phyloP scores from a whole-genome alignment of 192 early-diverging fungal genomes.

The Coemansia sp. region DNA sequence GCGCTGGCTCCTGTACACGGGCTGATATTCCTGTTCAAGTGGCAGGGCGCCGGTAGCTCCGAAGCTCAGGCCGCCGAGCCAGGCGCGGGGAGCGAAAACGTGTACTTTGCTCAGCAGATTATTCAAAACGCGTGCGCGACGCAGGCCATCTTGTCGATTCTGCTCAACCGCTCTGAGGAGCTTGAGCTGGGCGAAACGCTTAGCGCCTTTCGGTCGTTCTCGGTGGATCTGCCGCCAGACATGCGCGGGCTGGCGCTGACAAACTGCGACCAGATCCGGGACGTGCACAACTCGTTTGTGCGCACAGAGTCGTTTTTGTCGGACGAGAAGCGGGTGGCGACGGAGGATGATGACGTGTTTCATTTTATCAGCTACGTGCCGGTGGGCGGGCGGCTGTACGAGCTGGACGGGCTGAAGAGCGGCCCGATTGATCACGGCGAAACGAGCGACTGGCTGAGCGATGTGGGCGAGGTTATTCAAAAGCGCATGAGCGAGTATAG shows the following conservation, averaged over 20 bases:
- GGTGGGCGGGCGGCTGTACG: conserved; percentile 67
- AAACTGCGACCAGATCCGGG: conserved; percentile 72
- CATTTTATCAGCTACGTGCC: conserved; percentile 82
- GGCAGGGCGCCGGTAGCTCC: conserved; percentile 41
- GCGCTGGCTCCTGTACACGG: conserved; percentile 73
- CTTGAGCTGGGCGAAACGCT: conserved; percentile 74
- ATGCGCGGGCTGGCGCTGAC: conserved; percentile 77
- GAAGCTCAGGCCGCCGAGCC: conserved; percentile 17
- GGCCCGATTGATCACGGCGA: conserved; percentile 69
- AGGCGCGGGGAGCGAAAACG: conserved; percentile 32
- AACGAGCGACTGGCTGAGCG: conserved; percentile 64
- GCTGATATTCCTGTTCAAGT: conserved; percentile 83
- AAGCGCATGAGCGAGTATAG: conserved; percentile 61
- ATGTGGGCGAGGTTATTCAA: conserved; percentile 65
- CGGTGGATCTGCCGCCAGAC: conserved; percentile 68
- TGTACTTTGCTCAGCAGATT: conserved; percentile 77
- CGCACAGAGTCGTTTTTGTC: conserved; percentile 74
- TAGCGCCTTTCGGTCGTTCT: conserved; percentile 66
- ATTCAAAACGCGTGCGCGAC: conserved; percentile 86
- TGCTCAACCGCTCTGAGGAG: conserved; percentile 58
- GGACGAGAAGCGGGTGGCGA: conserved; percentile 55
- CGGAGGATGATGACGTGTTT: conserved; percentile 69
- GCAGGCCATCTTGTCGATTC: conserved; percentile 76
- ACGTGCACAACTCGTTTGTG: conserved; percentile 80
- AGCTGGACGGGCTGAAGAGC: conserved; percentile 72